A percentile compares a stretch with the other conserved stretches of the same genome.
Evolutionary conservation across 139 green algal species (phyloP).

Genomic region (Coccomyxa sp.): DNA sequence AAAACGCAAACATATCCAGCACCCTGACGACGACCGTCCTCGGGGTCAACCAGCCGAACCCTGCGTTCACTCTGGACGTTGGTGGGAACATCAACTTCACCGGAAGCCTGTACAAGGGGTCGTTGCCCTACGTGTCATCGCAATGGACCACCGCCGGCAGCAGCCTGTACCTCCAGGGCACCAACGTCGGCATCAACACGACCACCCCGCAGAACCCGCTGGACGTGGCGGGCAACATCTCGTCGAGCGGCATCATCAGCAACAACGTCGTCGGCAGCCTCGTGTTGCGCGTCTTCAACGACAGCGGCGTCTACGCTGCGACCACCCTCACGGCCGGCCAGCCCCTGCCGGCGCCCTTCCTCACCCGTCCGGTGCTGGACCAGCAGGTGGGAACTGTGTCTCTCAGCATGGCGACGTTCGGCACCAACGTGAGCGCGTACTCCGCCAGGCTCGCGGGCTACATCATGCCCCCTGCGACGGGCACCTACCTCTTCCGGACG

Average conservation of each 20-base stretch:
- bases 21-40: not conserved
- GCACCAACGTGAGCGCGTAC: not conserved
- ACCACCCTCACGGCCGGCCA: not conserved
- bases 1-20: not conserved
- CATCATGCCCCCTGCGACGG: not conserved
- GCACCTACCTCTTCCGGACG: not conserved
- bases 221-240: not conserved
- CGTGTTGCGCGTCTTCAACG: not conserved
- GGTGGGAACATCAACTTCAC: not conserved
- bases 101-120: not conserved
- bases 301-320: not conserved
- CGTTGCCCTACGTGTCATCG: not conserved
- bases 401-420: not conserved
- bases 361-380: not conserved
- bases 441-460: not conserved
- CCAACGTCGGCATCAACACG: not conserved
- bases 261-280: not conserved
- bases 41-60: not conserved
- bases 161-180: not conserved
- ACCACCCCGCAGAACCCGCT: not conserved
- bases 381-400: not conserved
- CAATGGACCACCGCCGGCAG: not conserved
- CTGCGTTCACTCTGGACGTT: not conserved
- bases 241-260: not conserved
- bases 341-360: not conserved